Base-by-base conservation (phyloP, 1,139 yeast species). In the Eremothecium gossypii region DNA sequence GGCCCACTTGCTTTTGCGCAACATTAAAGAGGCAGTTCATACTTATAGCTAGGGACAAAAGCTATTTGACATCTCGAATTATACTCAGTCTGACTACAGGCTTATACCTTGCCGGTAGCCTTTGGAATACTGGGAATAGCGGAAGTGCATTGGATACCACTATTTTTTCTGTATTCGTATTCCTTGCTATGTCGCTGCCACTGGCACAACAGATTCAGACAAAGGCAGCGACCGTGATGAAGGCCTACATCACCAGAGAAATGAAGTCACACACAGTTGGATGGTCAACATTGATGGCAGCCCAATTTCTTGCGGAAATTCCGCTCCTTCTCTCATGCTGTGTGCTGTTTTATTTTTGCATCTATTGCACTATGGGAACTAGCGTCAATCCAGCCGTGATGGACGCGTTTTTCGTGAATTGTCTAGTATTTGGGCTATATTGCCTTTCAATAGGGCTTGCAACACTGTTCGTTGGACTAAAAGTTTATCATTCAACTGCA, bases 231-330 rank as follows among this genome's bases (percentile, higher is more conserved):
- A 64, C 61, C 37, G 67, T 76, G 5, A 67, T 79, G 53, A 79
- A 76, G 42, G 62, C 76, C 36, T 77, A 58, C 52, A 79, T 76
- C 58, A 75, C 73, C 13, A 69, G 83, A 57, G 84, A 78, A 55
- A 68, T 73, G 43, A 68, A 73, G 45, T 74, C 82, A 8, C 75
- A 76, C 51, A 77, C 81, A 23, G 77, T 73, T 63, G 80, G 76
- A 51, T 78, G 82, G 82, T 67, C 78, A 12, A 63, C 74, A 34
- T 63, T 78, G 59, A 61, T 77, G 29, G 39, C 76, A 10, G 61
- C 76, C 7, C 80, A 77, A 52, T 61, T 67, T 38, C 40, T 76
- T 30, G 66, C 66, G 43, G 83, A 77, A 57, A 51, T 74, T 13
- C 77, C 77, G 4, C 73, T 73, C 58, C 66, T 74, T 34, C 49